Conservation (phyloP, 495 filamentous ascomycete species). For the Podospora pseudoanserina region DNA sequence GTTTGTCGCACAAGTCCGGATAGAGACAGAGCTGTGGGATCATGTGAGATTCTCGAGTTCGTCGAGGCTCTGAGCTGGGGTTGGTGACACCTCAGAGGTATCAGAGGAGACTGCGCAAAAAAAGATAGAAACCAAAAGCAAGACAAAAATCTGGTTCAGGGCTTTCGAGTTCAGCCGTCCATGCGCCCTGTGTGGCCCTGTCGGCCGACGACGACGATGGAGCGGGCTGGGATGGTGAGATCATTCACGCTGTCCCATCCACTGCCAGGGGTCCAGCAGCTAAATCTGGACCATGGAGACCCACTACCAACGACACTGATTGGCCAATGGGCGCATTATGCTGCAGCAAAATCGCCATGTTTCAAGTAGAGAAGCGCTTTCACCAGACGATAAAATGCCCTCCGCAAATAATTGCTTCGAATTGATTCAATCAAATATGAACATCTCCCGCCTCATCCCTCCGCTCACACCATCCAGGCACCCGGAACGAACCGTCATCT, state of each 20-base stretch:
- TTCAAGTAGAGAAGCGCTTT: neutral
- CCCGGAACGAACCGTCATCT: neutral
- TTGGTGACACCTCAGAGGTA: neutral
- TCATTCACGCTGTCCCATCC: neutral
- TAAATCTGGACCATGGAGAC: neutral
- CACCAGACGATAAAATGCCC: neutral
- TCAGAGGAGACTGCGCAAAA: neutral
- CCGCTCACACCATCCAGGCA: no score
- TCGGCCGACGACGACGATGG: neutral
- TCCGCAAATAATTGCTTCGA: neutral
- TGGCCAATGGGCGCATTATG: neutral
- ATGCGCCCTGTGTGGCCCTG: neutral
- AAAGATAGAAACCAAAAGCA: neutral
- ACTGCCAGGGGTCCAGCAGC: neutral
- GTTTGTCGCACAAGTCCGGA: neutral
- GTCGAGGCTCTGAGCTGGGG: neutral
- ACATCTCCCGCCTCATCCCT: neutral
- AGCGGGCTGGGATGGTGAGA: neutral
- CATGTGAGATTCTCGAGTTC: neutral
- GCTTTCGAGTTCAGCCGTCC: neutral
- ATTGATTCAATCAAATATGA: neutral
- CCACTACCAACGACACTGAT: neutral
- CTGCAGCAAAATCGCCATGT: neutral
- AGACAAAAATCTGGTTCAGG: no score
- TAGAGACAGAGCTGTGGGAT: neutral